phyloP scores from a whole-genome alignment of 2,329 filamentous ascomycete genomes.

The Diaporthe ilicicola region DNA sequence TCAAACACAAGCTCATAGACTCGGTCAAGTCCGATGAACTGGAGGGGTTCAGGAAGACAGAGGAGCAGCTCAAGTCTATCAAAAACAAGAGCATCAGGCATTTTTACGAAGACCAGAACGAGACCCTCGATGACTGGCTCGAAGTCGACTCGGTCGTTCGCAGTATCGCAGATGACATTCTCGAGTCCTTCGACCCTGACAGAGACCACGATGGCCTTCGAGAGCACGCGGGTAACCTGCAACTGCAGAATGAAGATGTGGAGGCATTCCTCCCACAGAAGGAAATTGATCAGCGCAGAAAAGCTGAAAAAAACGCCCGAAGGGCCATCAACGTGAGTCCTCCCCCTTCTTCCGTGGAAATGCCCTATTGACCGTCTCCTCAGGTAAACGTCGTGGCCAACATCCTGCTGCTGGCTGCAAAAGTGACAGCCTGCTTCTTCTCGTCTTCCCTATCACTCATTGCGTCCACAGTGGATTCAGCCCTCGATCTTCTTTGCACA shows the following conservation, averaged over 20 bases:
- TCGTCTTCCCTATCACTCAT: slow-evolving; percentile 64
- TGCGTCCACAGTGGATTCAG: slow-evolving; percentile 69
- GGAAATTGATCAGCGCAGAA: slow-evolving; percentile 56
- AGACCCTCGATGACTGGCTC: slow-evolving; percentile 55
- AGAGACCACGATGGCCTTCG: slow-evolving; percentile 63
- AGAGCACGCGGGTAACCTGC: slow-evolving; percentile 60
- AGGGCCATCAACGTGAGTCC: slow-evolving; percentile 51
- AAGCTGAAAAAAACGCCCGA: slow-evolving; percentile 56
- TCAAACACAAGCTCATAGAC: slow-evolving; percentile 58
- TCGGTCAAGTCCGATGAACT: slow-evolving; percentile 55
- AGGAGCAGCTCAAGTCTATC: slow-evolving; percentile 60
- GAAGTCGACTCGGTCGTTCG: slow-evolving; percentile 66
- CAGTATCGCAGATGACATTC: slow-evolving; percentile 61
- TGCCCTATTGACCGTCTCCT: not conserved
- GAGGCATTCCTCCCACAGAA: slow-evolving; percentile 63
- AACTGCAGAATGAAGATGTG: slow-evolving; percentile 57
- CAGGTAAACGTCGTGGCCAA: slow-evolving; percentile 36
- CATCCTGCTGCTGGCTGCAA: slow-evolving; percentile 34
- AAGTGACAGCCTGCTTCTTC: slow-evolving; percentile 34
- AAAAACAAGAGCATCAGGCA: slow-evolving; percentile 59
- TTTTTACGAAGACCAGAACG: slow-evolving; percentile 65
- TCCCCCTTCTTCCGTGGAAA: not conserved
- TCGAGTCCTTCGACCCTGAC: slow-evolving; percentile 69
- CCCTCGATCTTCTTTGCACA: slow-evolving; percentile 67
- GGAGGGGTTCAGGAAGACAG: slow-evolving; percentile 58